Conservation (phyloP, 768 basidiomycete genomes). For the Leccinum obscurum region DNA sequence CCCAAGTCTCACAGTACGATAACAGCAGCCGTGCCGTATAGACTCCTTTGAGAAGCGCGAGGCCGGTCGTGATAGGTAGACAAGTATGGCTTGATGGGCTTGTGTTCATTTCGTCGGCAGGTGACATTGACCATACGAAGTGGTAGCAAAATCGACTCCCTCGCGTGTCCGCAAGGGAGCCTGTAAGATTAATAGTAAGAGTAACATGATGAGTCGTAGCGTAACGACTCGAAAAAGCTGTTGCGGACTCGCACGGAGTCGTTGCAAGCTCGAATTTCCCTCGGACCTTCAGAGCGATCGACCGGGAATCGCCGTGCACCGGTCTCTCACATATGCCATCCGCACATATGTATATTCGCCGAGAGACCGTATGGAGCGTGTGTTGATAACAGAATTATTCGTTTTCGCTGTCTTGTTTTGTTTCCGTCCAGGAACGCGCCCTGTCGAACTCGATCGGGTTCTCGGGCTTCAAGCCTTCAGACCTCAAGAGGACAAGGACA, state of each 20-base stretch:
- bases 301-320: neutral
- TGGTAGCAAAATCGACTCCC: too few species aligned
- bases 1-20: neutral
- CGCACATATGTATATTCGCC: neutral
- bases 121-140: too few species aligned
- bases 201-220: too few species aligned
- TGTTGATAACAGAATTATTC: neutral
- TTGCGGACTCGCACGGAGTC: too few species aligned
- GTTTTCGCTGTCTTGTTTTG: neutral
- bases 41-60: neutral
- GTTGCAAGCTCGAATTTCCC: too few species aligned
- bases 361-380: neutral
- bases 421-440: neutral
- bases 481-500: neutral
- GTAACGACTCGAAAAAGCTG: too few species aligned
- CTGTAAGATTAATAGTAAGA: too few species aligned
- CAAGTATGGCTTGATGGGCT: too few species aligned
- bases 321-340: neutral
- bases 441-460: neutral
- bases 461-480: neutral
- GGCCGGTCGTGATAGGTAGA: neutral
- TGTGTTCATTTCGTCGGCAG: too few species aligned
- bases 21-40: neutral
- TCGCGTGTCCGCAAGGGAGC: too few species aligned
- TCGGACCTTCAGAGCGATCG: neutral